phyloP scores from a whole-genome alignment of 2,329 filamentous ascomycete genomes.

The Fusarium circinatum region DNA sequence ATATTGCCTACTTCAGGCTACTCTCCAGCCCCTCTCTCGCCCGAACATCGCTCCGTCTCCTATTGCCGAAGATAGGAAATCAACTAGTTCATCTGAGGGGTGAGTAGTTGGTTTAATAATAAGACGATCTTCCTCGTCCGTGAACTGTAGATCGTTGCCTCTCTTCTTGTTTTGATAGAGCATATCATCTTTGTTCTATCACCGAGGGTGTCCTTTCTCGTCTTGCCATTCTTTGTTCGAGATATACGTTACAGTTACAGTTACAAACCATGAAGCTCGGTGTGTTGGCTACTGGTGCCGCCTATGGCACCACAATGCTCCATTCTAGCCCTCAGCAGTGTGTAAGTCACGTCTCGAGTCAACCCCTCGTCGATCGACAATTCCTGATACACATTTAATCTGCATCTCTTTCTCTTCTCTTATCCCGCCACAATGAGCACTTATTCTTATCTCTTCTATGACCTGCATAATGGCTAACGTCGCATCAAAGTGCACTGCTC shows the following conservation, averaged over 20 bases:
- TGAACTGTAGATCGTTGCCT: conserved; percentile 28
- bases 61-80: not conserved
- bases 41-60: not conserved
- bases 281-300: conserved; percentile 14
- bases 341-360: conserved; percentile 13
- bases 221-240: not conserved
- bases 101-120: conserved; percentile 12
- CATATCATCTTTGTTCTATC: not conserved
- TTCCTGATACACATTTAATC: not conserved
- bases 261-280: conserved; percentile 24
- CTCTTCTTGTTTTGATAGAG: not conserved
- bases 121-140: conserved; percentile 3
- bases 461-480: conserved; percentile 17
- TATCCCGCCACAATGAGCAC: not conserved
- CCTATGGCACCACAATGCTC: conserved; percentile 4
- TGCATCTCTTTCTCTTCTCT: not conserved
- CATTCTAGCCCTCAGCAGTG: conserved; percentile 12
- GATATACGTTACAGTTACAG: not conserved
- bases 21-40: not conserved
- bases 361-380: not conserved
- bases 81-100: not conserved
- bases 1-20: not conserved
- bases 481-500: conserved; percentile 41
- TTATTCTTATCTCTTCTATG: not conserved
- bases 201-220: not conserved